These are phyloP conservation scores for Citrus medica DNA, from an alignment of 345 rosid genomes.

Conservation along the genomic window DNA sequence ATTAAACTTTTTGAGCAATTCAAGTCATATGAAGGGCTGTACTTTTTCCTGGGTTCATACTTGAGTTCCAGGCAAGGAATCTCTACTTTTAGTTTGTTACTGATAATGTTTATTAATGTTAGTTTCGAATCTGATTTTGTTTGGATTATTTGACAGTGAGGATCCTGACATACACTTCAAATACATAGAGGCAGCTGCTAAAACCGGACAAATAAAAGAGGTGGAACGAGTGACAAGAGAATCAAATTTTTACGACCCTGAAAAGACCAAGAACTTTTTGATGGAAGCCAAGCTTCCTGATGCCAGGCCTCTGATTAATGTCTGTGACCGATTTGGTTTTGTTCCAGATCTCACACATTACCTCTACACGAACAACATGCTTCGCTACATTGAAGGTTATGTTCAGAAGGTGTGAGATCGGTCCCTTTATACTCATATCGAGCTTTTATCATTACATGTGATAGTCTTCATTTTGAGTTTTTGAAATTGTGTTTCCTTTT, in stretches of 20 bases:
- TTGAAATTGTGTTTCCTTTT: constrained; percentile 11
- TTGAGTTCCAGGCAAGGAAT: constrained; percentile 77
- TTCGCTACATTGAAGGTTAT: constrained; percentile 98
- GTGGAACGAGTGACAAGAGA: constrained; percentile 99
- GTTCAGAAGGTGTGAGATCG: constrained; percentile 80
- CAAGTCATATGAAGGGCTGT: constrained; percentile 95
- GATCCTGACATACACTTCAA: constrained; percentile 98
- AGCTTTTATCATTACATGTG: background rate
- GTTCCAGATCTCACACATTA: constrained; percentile 97
- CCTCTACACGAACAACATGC: constrained; percentile 89
- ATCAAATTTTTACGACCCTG: constrained; percentile 91
- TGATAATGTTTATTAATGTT: constrained; percentile 8
- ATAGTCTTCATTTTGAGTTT: background rate
- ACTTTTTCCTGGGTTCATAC: constrained; percentile 96
- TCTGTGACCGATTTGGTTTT: constrained; percentile 97
- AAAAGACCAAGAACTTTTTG: constrained; percentile 92
- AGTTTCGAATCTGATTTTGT: constrained; percentile 7
- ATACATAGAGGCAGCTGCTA: constrained; percentile 98
- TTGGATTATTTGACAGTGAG: constrained; percentile 56
- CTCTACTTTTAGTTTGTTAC: constrained; percentile 17
- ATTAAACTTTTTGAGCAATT: constrained; percentile 96
- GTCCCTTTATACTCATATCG: background rate
- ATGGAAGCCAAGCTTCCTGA: constrained; percentile 99
- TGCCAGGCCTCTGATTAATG: constrained; percentile 97
- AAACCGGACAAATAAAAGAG: constrained; percentile 94